Base-by-base conservation (phyloP, 176 grass and related monocot genomes). In the Triticum monococcum region DNA sequence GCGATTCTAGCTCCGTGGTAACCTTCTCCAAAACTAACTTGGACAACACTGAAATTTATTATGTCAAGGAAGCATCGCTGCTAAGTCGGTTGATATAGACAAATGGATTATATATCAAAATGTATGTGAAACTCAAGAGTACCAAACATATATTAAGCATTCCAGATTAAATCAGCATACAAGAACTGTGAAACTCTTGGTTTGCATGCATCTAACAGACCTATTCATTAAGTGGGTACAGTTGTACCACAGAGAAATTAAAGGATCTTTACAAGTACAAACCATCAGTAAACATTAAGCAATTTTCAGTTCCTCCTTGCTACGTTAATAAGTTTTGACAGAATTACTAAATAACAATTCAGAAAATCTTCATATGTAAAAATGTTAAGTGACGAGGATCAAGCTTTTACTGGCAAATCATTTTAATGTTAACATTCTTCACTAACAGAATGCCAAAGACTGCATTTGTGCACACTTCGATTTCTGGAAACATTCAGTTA, bases 1-100 rank as follows among this genome's bases (percentile, higher is more conserved):
- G 79, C 32, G 85, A 89, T 63, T 92, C 88, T 1, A 98, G 88
- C 75, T 98, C 92, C n/a, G 57, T n/a, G 26, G 85, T 82, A 10
- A 94, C 85, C 61, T 96, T 94, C 22, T 96, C 84, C 62, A 83
- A 36, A 72, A 92, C 88, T 25, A 78, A 72, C 50, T 28, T 83
- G 13, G 93, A 50, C 12, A 84, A 70, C 38, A 89, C 93, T 98
- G 65, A 24, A 57, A 84, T 17, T 82, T 52, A 84, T 84, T 81
- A 81, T 84, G 91, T 94, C 84, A 96, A 96, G 88, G 82, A 64
- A 86, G 13, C 81, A 84, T 65, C 0, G 5, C 14, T 52, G 48
- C 48, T 52, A 17, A 52, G 48, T 7, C 5, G 14, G 48, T 2
- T 16, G 46, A 50, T 17, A 50, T 5, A 52, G 48, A 52, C 1